These are phyloP conservation scores for Pseudogymnoascus sp. DNA, from an alignment of 2,329 filamentous ascomycete genomes.

Conservation along the genomic window DNA sequence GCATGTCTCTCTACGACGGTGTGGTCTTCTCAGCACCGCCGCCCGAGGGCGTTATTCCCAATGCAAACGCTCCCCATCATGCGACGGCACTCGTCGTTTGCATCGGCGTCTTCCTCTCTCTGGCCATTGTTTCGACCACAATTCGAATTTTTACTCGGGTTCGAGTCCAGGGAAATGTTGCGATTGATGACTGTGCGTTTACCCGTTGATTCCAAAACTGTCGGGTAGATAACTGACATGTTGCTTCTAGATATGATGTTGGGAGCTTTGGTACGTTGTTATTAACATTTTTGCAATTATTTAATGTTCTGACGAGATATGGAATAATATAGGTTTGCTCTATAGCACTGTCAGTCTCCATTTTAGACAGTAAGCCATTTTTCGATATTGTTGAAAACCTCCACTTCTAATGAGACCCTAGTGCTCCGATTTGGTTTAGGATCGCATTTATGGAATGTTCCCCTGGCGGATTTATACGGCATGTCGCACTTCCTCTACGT, in stretches of 20 bases:
- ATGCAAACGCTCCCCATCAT: conserved; percentile 9
- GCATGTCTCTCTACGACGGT: conserved; percentile 16
- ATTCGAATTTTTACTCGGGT: conserved; percentile 16
- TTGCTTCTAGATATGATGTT: conserved; percentile 12
- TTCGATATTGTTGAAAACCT: neutral
- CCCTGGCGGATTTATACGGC: conserved; percentile 9
- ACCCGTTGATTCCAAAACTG: neutral
- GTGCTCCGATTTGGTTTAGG: conserved; percentile 19
- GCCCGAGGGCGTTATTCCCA: conserved; percentile 12
- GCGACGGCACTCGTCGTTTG: conserved; percentile 11
- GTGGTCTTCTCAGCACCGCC: conserved; percentile 13
- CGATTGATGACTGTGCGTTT: conserved; percentile 16
- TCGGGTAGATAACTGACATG: neutral
- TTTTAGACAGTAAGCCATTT: conserved; percentile 13
- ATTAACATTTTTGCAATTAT: neutral
- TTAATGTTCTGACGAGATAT: neutral
- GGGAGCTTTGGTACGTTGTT: neutral
- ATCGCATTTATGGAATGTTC: conserved; percentile 20
- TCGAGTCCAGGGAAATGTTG: conserved; percentile 12
- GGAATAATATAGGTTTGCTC: neutral
- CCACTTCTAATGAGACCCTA: conserved; percentile 5
- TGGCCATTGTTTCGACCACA: conserved; percentile 10
- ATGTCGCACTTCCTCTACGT: conserved; percentile 9
- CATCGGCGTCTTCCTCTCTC: conserved; percentile 13
- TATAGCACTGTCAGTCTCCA: conserved; percentile 9